These are phyloP conservation scores for Tricholoma terreum DNA, from an alignment of 768 basidiomycete genomes.

Conservation along the genomic window DNA sequence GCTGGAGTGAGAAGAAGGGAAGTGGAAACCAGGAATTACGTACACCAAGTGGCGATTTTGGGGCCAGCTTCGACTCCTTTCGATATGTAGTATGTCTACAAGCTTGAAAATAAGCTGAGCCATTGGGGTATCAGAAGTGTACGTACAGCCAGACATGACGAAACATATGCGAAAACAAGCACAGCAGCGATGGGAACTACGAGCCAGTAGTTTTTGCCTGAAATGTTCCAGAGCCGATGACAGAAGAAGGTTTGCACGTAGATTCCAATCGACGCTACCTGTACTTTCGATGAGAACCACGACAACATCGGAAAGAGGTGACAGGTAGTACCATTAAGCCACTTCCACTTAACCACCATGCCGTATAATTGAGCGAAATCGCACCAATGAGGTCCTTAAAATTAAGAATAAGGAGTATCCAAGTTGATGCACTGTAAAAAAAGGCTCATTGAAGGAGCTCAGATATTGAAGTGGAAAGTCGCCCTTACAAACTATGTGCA, in stretches of 20 bases:
- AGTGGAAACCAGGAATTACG: not conserved
- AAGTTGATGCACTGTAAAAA: slow-evolving; percentile 18
- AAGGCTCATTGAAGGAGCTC: slow-evolving; percentile 3
- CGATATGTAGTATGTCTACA: slow-evolving; percentile 27
- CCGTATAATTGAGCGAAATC: slow-evolving; percentile 25
- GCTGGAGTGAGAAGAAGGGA: not conserved
- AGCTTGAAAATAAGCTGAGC: too few species aligned
- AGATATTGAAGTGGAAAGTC: not conserved
- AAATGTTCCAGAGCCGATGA: slow-evolving; percentile 28
- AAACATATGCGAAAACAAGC: slow-evolving; percentile 25
- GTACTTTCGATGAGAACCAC: not conserved
- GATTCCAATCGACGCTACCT: slow-evolving; percentile 30
- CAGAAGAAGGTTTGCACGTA: slow-evolving; percentile 33
- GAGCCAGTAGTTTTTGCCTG: slow-evolving; percentile 19
- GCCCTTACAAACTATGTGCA: slow-evolving; percentile 26
- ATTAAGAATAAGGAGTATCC: slow-evolving; percentile 27
- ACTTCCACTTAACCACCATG: slow-evolving; percentile 32
- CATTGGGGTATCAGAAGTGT: not conserved
- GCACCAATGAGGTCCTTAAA: slow-evolving; percentile 28
- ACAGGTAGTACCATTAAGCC: slow-evolving; percentile 22
- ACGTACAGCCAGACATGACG: slow-evolving; percentile 25
- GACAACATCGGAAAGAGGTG: not conserved
- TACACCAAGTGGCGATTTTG: slow-evolving; percentile 28
- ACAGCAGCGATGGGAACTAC: slow-evolving; percentile 20
- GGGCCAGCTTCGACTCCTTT: slow-evolving; percentile 7